Evolutionary conservation across 2,329 filamentous ascomycete genomes (phyloP).

Genomic region (Epichloe typhina): DNA sequence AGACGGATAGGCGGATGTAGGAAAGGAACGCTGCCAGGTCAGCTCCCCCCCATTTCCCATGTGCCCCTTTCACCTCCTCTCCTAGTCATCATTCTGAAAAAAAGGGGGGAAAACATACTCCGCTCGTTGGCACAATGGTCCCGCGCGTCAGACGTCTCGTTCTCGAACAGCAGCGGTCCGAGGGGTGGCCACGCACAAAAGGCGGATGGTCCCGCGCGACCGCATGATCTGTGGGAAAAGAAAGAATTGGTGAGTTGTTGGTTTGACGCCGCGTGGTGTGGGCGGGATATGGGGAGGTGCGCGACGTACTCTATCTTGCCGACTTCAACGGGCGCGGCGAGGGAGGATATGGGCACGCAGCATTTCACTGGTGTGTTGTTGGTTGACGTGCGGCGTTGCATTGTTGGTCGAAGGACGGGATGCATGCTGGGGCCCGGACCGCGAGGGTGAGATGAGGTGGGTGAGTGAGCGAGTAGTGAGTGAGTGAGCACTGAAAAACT

Average conservation of each 20-base stretch:
- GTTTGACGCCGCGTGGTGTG: too few species aligned
- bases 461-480: too few species aligned
- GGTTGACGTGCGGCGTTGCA: neutral
- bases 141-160: slow-evolving; percentile 59
- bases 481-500: neutral
- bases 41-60: neutral
- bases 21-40: slow-evolving; percentile 57
- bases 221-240: neutral
- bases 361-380: slow-evolving; percentile 14
- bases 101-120: slow-evolving; percentile 27
- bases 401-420: neutral
- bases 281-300: too few species aligned
- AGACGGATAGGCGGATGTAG: slow-evolving; percentile 77
- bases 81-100: too few species aligned
- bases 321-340: slow-evolving; percentile 32
- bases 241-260: too few species aligned
- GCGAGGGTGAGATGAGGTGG: neutral
- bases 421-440: too few species aligned
- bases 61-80: too few species aligned
- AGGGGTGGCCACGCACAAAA: slow-evolving; percentile 52
- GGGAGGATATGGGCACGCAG: slow-evolving; percentile 22
- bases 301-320: slow-evolving; percentile 24
- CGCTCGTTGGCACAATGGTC: slow-evolving; percentile 72
- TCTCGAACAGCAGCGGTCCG: slow-evolving; percentile 59
- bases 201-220: slow-evolving; percentile 19